phyloP scores from a whole-genome alignment of 495 filamentous ascomycete genomes.

The Penicillium desertorum region DNA sequence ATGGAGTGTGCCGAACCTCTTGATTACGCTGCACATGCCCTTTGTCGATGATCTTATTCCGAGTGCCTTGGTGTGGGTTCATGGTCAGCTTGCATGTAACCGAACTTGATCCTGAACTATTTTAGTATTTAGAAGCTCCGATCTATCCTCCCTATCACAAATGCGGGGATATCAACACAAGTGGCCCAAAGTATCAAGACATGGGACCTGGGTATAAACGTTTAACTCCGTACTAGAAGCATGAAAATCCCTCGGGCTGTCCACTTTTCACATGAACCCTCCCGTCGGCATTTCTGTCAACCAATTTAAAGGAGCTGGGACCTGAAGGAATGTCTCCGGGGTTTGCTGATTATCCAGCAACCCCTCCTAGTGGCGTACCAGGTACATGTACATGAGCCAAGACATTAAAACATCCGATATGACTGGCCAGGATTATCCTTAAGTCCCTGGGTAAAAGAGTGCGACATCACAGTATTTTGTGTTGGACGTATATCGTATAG shows the following conservation, averaged over 20 bases:
- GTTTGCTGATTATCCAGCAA: background rate
- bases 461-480: background rate
- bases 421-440: background rate
- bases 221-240: background rate
- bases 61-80: background rate
- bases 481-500: too few species aligned
- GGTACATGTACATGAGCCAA: background rate
- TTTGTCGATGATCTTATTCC: background rate
- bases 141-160: background rate
- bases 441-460: background rate
- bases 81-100: background rate
- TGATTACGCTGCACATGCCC: background rate
- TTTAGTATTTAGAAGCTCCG: background rate
- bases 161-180: background rate
- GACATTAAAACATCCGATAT: background rate
- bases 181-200: background rate
- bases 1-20: background rate
- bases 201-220: background rate
- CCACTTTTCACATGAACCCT: background rate
- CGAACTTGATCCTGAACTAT: background rate
- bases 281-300: background rate
- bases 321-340: background rate
- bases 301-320: background rate
- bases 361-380: slow-evolving; percentile 6
- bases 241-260: background rate